These are phyloP conservation scores for Trypanosoma cruzi DNA, from an alignment of 208 protist species.

Conservation along the genomic window DNA sequence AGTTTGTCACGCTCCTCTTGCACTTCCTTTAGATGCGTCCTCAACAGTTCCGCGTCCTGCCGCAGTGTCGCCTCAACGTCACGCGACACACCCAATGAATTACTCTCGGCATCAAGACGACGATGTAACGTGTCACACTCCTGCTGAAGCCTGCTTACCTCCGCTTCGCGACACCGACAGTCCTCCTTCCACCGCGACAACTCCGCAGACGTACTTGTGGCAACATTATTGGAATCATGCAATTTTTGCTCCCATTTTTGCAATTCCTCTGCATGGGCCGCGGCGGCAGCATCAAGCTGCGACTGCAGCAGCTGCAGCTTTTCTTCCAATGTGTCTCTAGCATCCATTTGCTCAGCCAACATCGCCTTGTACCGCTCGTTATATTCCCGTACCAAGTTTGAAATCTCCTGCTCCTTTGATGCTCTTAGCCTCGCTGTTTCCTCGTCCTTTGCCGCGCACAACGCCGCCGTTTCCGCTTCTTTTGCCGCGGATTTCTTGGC, in stretches of 20 bases:
- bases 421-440: slow-evolving; percentile 43
- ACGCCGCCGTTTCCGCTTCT: slow-evolving; percentile 61
- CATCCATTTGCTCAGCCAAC: slow-evolving; percentile 90
- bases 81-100: slow-evolving; percentile 18
- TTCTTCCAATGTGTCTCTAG: slow-evolving; percentile 68
- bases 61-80: slow-evolving; percentile 26
- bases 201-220: slow-evolving; percentile 8
- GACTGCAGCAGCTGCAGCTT: slow-evolving; percentile 34
- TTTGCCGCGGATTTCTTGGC: slow-evolving; percentile 44
- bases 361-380: slow-evolving; percentile 94
- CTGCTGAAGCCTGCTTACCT: slow-evolving; percentile 7
- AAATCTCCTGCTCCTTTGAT: slow-evolving; percentile 71
- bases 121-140: slow-evolving; percentile 12
- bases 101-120: slow-evolving; percentile 26
- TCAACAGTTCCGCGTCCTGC: slow-evolving; percentile 8
- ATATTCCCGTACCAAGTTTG: slow-evolving; percentile 86
- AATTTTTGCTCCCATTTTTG: slow-evolving; percentile 24
- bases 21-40: slow-evolving; percentile 19
- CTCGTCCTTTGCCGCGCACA: slow-evolving; percentile 30
- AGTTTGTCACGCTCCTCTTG: slow-evolving; percentile 12
- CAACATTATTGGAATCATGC: background rate
- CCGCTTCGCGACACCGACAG: slow-evolving; percentile 10
- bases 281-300: slow-evolving; percentile 37
- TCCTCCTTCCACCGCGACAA: slow-evolving; percentile 14
- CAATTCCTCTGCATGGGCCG: slow-evolving; percentile 35